A percentile compares a stretch with the other conserved stretches of the same genome.
phyloP scores from a whole-genome alignment of 1,284 basidiomycete genomes.

The Moesziomyces sp. region DNA sequence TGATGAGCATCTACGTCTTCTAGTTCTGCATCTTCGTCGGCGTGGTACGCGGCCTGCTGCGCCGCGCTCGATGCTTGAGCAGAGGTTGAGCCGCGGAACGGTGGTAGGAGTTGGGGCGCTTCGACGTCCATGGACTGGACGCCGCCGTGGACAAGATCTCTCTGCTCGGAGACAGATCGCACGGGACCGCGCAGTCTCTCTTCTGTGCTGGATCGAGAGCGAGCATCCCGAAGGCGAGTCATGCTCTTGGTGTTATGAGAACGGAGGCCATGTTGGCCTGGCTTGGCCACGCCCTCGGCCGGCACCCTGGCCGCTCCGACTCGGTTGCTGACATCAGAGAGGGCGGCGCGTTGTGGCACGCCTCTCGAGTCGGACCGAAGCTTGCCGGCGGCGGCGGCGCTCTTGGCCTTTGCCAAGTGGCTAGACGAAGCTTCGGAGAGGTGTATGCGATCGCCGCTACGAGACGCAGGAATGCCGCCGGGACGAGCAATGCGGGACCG shows the following conservation, averaged over 20 bases:
- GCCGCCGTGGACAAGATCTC: constrained; percentile 21
- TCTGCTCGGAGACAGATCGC: constrained; percentile 31
- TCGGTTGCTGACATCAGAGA: constrained; percentile 49
- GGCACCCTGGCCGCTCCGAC: constrained; percentile 9
- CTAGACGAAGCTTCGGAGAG: constrained; percentile 41
- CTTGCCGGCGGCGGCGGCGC: constrained; percentile 17
- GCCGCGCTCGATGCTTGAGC: constrained; percentile 1
- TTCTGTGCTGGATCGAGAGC: constrained; percentile 32
- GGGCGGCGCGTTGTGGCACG: constrained; percentile 37
- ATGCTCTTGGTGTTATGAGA: constrained; percentile 40
- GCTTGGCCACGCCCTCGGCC: constrained; percentile 24
- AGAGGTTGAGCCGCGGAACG: constrained; percentile 27
- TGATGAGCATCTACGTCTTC: constrained; percentile 15
- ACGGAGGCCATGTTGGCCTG: constrained; percentile 34
- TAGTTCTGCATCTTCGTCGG: constrained; percentile 28
- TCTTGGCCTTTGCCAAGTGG: constrained; percentile 27
- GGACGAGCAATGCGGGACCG: constrained; percentile 38
- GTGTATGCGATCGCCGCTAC: constrained; percentile 47
- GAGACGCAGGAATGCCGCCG: constrained; percentile 44
- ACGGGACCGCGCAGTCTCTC: constrained; percentile 20
- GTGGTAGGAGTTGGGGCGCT: constrained; percentile 29
- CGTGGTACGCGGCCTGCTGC: constrained; percentile 3
- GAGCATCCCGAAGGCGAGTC: constrained; percentile 38
- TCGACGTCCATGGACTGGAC: constrained; percentile 47
- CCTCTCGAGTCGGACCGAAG: constrained; percentile 20